Percentiles rank a stretch among this genome's conserved stretches.
Evolutionary conservation across 2,329 filamentous ascomycete species (phyloP).

Genomic region (Sphaerulina populicola): DNA sequence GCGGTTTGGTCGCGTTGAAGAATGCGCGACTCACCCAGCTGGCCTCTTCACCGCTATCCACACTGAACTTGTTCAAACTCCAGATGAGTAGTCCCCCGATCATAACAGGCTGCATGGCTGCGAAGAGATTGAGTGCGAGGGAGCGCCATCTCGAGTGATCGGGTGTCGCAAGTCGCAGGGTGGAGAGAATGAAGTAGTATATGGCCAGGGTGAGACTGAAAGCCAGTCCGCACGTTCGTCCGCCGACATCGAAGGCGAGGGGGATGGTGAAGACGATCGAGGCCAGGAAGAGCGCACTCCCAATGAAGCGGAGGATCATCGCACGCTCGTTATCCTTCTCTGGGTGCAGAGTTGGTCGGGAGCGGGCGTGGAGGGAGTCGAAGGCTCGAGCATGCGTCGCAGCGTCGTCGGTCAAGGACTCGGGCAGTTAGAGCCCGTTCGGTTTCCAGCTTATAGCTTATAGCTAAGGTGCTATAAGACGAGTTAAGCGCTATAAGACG

Average conservation of each 20-base stretch:
- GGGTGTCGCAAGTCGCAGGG: constrained; percentile 72
- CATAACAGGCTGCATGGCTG: constrained; percentile 74
- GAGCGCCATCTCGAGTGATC: constrained; percentile 66
- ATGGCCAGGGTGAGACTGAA: constrained; percentile 82
- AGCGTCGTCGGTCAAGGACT: neutral
- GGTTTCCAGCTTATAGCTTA: too few species aligned
- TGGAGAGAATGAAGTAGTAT: constrained; percentile 86
- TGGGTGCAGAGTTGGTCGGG: constrained; percentile 6
- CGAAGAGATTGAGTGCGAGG: constrained; percentile 59
- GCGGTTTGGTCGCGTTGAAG: constrained; percentile 30
- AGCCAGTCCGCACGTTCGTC: constrained; percentile 83
- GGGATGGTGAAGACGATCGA: constrained; percentile 93
- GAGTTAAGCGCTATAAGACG: too few species aligned
- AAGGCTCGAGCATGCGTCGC: constrained; percentile 9
- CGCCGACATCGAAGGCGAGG: constrained; percentile 95
- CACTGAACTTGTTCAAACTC: constrained; percentile 89
- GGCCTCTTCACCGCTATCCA: constrained; percentile 62
- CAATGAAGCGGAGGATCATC: constrained; percentile 43
- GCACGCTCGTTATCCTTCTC: constrained; percentile 9
- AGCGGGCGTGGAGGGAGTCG: constrained; percentile 1
- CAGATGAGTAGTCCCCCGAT: constrained; percentile 84
- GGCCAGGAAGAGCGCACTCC: constrained; percentile 61
- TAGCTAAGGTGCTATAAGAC: too few species aligned
- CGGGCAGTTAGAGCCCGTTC: too few species aligned
- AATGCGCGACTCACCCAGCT: constrained; percentile 68